Evolutionary conservation across 73 alveolate species (phyloP).

Genomic region (Symbiodinium pilosum): DNA sequence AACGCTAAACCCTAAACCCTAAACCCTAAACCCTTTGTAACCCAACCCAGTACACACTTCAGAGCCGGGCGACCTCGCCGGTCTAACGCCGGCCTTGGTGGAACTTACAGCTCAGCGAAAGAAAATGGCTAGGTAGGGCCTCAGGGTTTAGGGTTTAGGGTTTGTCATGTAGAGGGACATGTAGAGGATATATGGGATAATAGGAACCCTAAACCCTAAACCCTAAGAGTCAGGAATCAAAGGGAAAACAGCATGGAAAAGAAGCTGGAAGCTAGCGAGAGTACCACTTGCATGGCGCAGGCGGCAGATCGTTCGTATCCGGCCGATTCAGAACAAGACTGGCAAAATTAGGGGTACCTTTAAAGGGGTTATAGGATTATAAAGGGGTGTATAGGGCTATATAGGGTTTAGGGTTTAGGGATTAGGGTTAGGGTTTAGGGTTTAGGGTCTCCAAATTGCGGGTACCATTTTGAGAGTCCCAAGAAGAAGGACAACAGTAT

Average conservation of each 20-base stretch:
- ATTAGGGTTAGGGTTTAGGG: neutral
- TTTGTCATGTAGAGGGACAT: neutral
- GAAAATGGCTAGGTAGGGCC: neutral
- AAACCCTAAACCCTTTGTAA: neutral
- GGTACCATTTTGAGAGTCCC: too few relatives aligned
- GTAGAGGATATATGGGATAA: neutral
- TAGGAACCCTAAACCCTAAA: neutral
- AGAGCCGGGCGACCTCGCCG: too few relatives aligned
- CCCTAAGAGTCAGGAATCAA: too few relatives aligned
- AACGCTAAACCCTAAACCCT: neutral
- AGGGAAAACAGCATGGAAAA: too few relatives aligned
- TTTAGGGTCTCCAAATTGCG: neutral
- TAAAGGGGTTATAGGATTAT: neutral
- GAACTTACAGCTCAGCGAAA: neutral
- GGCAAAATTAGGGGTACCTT: too few relatives aligned
- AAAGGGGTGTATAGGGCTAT: neutral
- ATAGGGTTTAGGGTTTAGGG: neutral
- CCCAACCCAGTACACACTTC: neutral
- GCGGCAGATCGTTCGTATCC: too few relatives aligned
- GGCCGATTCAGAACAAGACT: too few relatives aligned
- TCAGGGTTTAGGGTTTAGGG: neutral
- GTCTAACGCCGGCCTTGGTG: too few relatives aligned
- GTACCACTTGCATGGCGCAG: too few relatives aligned
- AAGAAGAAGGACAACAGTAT: too few relatives aligned
- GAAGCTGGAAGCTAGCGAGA: too few relatives aligned